These are phyloP conservation scores for Glaciozyma antarctica DNA, from an alignment of 768 basidiomycete species.

Conservation along the genomic window DNA sequence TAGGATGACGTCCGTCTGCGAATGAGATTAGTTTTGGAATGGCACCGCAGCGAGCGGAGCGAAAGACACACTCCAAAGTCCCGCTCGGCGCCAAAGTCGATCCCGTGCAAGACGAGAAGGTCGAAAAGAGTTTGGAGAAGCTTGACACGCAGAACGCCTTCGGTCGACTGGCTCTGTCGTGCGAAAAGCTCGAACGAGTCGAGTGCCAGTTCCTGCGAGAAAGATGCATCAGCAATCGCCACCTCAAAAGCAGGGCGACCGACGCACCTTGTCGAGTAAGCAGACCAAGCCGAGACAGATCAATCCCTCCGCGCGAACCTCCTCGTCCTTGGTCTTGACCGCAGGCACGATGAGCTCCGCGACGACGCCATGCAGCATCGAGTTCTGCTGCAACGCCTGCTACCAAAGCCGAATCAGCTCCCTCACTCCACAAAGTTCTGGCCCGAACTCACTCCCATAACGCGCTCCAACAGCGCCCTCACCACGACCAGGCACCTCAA, in stretches of 20 bases:
- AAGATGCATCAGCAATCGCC: neutral
- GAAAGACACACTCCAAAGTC: conserved; percentile 28
- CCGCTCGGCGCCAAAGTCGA: conserved; percentile 45
- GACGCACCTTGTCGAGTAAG: conserved; percentile 61
- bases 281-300: conserved; percentile 73
- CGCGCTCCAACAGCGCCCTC: conserved; percentile 74
- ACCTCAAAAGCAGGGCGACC: neutral
- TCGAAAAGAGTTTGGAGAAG: conserved; percentile 73
- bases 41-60: neutral
- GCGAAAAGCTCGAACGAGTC: conserved; percentile 70
- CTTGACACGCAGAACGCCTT: conserved; percentile 48
- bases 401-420: neutral
- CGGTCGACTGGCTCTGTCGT: conserved; percentile 60
- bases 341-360: conserved; percentile 83
- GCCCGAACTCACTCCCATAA: conserved; percentile 57
- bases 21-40: neutral
- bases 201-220: conserved; percentile 44
- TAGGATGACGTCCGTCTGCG: conserved; percentile 48
- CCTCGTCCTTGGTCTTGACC: conserved; percentile 75
- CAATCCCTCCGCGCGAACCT: conserved; percentile 69
- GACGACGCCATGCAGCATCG: conserved; percentile 56
- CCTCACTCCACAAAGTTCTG: neutral
- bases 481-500: conserved; percentile 65
- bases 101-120: conserved; percentile 72
- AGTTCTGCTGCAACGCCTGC: conserved; percentile 52